Evolutionary conservation across 2,329 filamentous ascomycete species (phyloP).

Genomic region (Botrytis aclada): DNA sequence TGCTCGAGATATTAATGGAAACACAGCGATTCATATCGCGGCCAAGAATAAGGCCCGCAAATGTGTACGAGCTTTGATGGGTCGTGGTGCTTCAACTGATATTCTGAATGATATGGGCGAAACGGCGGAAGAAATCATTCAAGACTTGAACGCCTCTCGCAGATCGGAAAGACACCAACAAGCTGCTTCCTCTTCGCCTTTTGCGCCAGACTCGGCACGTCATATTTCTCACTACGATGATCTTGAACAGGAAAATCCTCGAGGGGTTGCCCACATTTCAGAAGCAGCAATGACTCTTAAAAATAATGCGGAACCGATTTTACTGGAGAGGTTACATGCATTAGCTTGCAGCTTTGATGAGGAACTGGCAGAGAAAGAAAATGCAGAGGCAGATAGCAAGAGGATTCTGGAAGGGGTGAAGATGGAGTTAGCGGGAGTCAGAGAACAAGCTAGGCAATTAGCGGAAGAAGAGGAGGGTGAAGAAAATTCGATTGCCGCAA

Average conservation of each 20-base stretch:
- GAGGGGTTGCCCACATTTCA: conserved; percentile 45
- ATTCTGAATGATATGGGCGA: conserved; percentile 79
- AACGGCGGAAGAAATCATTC: conserved; percentile 80
- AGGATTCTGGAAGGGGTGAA: conserved; percentile 65
- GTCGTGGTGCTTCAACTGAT: conserved; percentile 77
- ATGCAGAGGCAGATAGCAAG: conserved; percentile 64
- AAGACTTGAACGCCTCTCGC: conserved; percentile 66
- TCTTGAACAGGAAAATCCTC: conserved; percentile 22
- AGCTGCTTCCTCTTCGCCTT: conserved; percentile 69
- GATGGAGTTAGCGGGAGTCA: conserved; percentile 60
- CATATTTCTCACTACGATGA: conserved; percentile 52
- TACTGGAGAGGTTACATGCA: conserved; percentile 70
- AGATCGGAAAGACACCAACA: conserved; percentile 50
- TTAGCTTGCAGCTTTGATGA: conserved; percentile 70
- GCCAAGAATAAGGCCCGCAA: conserved; percentile 86
- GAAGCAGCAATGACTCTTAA: conserved; percentile 68
- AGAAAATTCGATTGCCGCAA: conserved; percentile 23
- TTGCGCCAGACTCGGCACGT: conserved; percentile 57
- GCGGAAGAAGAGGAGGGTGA: conserved; percentile 33
- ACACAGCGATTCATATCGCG: conserved; percentile 74
- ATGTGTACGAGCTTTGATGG: conserved; percentile 75
- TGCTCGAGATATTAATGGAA: conserved; percentile 78
- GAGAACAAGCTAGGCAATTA: conserved; percentile 57
- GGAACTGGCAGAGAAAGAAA: conserved; percentile 71
- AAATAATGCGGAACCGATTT: conserved; percentile 63